Conservation (phyloP, 2,329 filamentous ascomycete species). For the Ascochyta koolunga region DNA sequence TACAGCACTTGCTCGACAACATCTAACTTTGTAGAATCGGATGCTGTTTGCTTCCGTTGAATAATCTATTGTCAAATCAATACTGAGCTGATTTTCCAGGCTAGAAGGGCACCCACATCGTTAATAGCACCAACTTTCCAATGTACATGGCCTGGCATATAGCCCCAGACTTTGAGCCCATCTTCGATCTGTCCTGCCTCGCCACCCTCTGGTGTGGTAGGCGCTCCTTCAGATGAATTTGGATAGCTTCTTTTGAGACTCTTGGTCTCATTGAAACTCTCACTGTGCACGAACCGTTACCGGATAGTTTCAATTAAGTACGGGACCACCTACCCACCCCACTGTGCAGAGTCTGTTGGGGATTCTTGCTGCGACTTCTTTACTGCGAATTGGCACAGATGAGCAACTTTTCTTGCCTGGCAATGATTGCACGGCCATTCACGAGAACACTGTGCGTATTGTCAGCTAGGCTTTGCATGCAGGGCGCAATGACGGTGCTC, state of each 20-base stretch:
- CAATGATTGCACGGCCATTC: slow-evolving; percentile 61
- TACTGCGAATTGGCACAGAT: slow-evolving; percentile 54
- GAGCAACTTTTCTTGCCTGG: slow-evolving; percentile 54
- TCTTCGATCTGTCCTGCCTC: slow-evolving; percentile 26
- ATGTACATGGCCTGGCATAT: slow-evolving; percentile 46
- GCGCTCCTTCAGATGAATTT: slow-evolving; percentile 13
- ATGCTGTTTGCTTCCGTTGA: slow-evolving; percentile 13
- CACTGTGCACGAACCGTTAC: slow-evolving; percentile 19
- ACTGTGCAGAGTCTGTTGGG: slow-evolving; percentile 26
- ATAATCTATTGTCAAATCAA: slow-evolving; percentile 6
- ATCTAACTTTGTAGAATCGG: slow-evolving; percentile 27
- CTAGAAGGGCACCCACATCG: slow-evolving; percentile 19
- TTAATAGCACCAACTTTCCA: slow-evolving; percentile 32
- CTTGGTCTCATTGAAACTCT: slow-evolving; percentile 19
- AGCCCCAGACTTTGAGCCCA: slow-evolving; percentile 43
- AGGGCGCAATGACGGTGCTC: slow-evolving; percentile 3
- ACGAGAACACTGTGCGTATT: slow-evolving; percentile 52
- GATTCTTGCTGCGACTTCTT: slow-evolving; percentile 40
- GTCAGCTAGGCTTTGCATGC: slow-evolving; percentile 21
- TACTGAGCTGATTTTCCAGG: not conserved
- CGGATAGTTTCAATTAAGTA: not conserved
- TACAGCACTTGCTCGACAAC: slow-evolving; percentile 43
- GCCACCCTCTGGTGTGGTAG: slow-evolving; percentile 6
- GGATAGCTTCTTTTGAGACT: slow-evolving; percentile 31
- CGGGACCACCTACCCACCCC: slow-evolving; percentile 23